A percentile compares a stretch with the other conserved stretches of the same genome.
These are phyloP conservation scores for Pseudogymnoascus sp. DNA, from an alignment of 2,329 filamentous ascomycete species.

Conservation along the genomic window DNA sequence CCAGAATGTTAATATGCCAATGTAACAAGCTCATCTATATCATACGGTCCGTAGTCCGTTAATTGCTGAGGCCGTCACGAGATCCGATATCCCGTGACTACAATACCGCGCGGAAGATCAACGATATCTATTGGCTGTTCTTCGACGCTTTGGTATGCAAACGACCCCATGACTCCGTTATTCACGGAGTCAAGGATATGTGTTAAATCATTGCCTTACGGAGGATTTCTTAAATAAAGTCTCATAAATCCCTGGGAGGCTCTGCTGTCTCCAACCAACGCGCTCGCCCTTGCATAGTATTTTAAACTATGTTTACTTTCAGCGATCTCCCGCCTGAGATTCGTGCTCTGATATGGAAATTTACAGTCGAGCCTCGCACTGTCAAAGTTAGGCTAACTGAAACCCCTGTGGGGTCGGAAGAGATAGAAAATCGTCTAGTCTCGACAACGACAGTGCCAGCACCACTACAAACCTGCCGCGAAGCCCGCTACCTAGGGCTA, in stretches of 20 bases:
- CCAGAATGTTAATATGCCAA: neutral
- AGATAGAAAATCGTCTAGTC: neutral
- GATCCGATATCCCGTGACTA: neutral
- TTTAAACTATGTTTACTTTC: conserved; percentile 2
- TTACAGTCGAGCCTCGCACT: conserved; percentile 14
- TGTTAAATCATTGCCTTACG: too few species aligned
- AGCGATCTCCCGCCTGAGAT: conserved; percentile 18
- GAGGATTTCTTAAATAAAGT: too few species aligned
- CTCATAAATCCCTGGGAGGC: too few species aligned
- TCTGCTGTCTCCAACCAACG: neutral
- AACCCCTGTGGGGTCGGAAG: neutral
- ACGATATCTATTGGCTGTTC: too few species aligned
- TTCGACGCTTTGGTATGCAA: too few species aligned
- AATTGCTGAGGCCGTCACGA: neutral
- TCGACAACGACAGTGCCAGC: neutral
- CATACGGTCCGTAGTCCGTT: neutral
- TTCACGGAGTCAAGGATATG: too few species aligned
- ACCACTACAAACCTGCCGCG: neutral
- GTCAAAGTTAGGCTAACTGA: conserved; percentile 11
- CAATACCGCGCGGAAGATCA: neutral
- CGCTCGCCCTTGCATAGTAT: neutral
- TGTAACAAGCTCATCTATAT: neutral
- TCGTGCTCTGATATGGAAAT: conserved; percentile 16
- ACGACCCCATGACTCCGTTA: too few species aligned
- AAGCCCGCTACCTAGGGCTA: neutral